Conservation (phyloP, 108 stramenopile genomes). For the Fragilaria crotonensis region DNA sequence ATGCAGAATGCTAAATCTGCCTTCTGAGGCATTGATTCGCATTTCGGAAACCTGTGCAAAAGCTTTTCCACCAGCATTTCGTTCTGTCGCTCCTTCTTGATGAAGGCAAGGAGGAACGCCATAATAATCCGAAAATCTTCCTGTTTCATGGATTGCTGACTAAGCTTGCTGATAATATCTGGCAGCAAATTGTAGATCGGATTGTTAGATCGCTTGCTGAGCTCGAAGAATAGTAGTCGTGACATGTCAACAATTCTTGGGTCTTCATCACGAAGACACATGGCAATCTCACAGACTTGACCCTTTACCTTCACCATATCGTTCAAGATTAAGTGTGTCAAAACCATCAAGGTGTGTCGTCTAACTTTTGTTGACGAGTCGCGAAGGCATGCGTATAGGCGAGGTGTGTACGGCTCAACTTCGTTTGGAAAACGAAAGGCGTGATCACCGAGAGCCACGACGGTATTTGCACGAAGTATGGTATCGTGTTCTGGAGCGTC, state of each 20-base stretch:
- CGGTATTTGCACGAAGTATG: slow-evolving; percentile 87
- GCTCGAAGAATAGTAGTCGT: slow-evolving; percentile 90
- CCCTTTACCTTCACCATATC: slow-evolving; percentile 99
- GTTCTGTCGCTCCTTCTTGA: slow-evolving; percentile 93
- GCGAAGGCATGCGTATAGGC: slow-evolving; percentile 91
- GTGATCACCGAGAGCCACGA: slow-evolving; percentile 94
- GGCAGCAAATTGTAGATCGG: slow-evolving; percentile 98
- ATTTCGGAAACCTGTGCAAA: slow-evolving; percentile 81
- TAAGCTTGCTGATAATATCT: slow-evolving; percentile 93
- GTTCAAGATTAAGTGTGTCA: slow-evolving; percentile 95
- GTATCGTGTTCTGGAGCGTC: slow-evolving; percentile 63
- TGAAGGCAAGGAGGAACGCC: slow-evolving; percentile 90
- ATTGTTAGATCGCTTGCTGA: slow-evolving; percentile 87
- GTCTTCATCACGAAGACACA: slow-evolving; percentile 84
- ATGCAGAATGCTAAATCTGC: slow-evolving; percentile 93
- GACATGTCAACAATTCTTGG: slow-evolving; percentile 84
- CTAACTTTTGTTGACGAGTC: slow-evolving; percentile 86
- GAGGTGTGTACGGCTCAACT: slow-evolving; percentile 95
- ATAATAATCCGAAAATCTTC: slow-evolving; percentile 86
- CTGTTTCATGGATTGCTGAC: slow-evolving; percentile 43
- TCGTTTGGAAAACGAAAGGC: slow-evolving; percentile 97
- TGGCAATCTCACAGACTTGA: slow-evolving; percentile 91
- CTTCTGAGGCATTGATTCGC: slow-evolving; percentile 54
- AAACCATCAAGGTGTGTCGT: slow-evolving; percentile 90
- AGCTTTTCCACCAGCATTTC: slow-evolving; percentile 93